Evolutionary conservation across 148 eudicot genomes (phyloP).

Genomic region (Silene conica): DNA sequence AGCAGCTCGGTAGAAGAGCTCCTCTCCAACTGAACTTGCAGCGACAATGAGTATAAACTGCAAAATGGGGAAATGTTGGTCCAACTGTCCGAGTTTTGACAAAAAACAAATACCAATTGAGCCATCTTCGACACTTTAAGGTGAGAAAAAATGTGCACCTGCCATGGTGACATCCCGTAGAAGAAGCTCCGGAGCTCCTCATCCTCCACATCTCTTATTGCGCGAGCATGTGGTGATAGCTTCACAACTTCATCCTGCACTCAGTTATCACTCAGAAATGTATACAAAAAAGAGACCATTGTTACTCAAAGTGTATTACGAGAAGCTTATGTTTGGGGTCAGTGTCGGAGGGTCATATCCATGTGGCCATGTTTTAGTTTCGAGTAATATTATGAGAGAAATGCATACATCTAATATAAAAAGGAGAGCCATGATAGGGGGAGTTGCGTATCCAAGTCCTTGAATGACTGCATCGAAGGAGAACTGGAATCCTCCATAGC

Average conservation of each 20-base stretch:
- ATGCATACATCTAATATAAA: slow-evolving; percentile 81
- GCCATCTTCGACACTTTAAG: not conserved
- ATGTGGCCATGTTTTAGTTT: too few species aligned
- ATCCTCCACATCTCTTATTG: slow-evolving; percentile 96
- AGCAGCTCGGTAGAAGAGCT: slow-evolving; percentile 97
- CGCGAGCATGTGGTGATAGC: slow-evolving; percentile 97
- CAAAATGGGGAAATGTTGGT: slow-evolving; percentile 21
- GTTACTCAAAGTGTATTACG: not conserved
- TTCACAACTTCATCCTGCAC: slow-evolving; percentile 97
- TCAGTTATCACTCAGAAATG: not conserved
- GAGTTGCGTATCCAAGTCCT: slow-evolving; percentile 97
- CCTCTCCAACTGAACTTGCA: slow-evolving; percentile 98
- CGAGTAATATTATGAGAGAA: not conserved
- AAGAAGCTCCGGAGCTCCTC: slow-evolving; percentile 94
- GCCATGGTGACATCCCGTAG: slow-evolving; percentile 99
- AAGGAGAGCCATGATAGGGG: slow-evolving; percentile 96
- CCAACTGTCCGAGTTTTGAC: not conserved
- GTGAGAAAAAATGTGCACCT: slow-evolving; percentile 39
- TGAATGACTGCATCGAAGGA: slow-evolving; percentile 70
- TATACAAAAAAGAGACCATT: not conserved
- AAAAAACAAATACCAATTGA: not conserved
- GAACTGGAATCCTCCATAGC: slow-evolving; percentile 65
- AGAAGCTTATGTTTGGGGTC: too few species aligned
- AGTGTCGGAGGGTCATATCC: too few species aligned
- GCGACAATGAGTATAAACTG: slow-evolving; percentile 90